Base-by-base conservation (phyloP, 768 basidiomycete species). In the Pisolithus tinctorius region DNA sequence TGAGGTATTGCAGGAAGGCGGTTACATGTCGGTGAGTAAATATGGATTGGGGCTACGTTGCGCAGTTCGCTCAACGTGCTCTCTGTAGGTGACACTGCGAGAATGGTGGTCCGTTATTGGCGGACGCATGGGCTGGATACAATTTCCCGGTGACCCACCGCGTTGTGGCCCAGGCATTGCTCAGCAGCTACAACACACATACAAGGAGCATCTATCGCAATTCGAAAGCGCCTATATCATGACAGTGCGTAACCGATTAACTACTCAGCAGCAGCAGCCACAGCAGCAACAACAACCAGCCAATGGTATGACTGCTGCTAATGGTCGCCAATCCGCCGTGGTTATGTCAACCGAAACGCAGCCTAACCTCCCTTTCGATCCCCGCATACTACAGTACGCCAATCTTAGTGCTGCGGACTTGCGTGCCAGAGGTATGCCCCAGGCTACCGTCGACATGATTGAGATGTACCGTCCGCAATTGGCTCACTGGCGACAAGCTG, bases 61-160 rank as follows among this genome's bases (percentile, higher is more conserved):
- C 38, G 45, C 13, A 17, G 23, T 34, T 43, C 30, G 23, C 45
- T 20, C 60, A 6, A 60, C 58, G 11, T 47, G 40, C 41, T 42
- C 23, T 37, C 39, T 55, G n/a, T 48, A 85, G 83, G 77, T 84
- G 11, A 69, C 70, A 25, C 66, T 69, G 51, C 74, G 76, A 44
- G 84, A 86, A 31, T 54, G 73, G 52, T 88, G 86, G 87, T 59
- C 76, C 14, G 69, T 83, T 42, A 78, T 89, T 50, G 87, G 78
- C 16, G 86, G 77, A n/a, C 76, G 75, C 23, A 71, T 89, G 65
- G 82, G 80, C 16, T 80, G 83, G 58, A 74, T 82, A 3, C 74
- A 82, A 48, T 85, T 87, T 56, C 82, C 82, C 2, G 83, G 74
- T 4, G 82, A 86, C 54, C 84, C 86, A 10, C 72, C 79, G 4